Base-by-base conservation (phyloP, 2,329 filamentous ascomycete genomes). In the Tolypocladium paradoxum region DNA sequence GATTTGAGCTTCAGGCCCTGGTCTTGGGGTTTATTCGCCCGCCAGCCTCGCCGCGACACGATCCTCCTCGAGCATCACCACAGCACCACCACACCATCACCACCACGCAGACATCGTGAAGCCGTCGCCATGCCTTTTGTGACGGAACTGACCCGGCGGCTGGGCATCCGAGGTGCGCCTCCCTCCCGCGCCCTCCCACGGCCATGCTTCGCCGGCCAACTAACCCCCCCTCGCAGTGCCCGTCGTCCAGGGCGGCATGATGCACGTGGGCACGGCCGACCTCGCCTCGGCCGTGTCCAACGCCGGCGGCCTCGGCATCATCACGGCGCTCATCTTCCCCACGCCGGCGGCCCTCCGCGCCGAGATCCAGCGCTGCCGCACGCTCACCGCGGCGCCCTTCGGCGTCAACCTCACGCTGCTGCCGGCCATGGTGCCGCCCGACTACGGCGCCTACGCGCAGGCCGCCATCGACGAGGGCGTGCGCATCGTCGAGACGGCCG, bases 361-460 rank as follows among this genome's bases (percentile, higher is more conserved):
- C 66, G 93, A 99, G 75, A 99, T 99, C 72, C 85, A 82, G 58
- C 85, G 82, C 73, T 95, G 89, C 77, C 86, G 84, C 61, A 82
- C 77, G 58, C 83, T 97, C 76, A 93, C 88, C 54, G 76, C 77
- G 57, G 79, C 83, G 59, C 88, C 88, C 20, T 97, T 99, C 70
- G 93, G 80, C 64, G 92, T 97, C 63, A 99, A 99, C 74, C 82
- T 97, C 61, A 99, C 93, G 9, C 85, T 97, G 57, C 85, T 97
- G 47, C 93, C 93, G 31, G 81, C 91, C 53, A 81, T 97, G 62
- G 85, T 90, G 11, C 90, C 93, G 7, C 93, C 93, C 6, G 86
- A 97, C 77, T 99, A 99, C 70, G 81, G 75, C 57, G 92, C 89
- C 56, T 99, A 95, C 73, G 90, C 92, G 31, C 88, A 89, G 71